Base-by-base conservation (phyloP, 495 filamentous ascomycete genomes). In the Pyrenula massariospora region DNA sequence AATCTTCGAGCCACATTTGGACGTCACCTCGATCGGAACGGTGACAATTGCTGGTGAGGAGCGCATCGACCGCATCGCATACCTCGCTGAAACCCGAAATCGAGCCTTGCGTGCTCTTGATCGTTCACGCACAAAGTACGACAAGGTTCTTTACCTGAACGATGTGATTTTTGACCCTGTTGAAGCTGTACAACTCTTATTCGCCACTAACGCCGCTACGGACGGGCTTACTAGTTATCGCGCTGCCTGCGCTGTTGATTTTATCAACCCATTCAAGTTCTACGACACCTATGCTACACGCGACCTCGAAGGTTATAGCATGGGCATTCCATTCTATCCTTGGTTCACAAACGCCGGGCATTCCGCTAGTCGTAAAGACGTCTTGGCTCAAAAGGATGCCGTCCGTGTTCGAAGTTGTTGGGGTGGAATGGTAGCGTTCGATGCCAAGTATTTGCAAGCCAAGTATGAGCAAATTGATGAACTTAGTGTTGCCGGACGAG, bases 281-380 rank as follows among this genome's bases (percentile, higher is more conserved):
- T 93, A 93, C 63, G 88, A 93, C 68, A 84, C 86, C 2, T 91
- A 85, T 72, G 88, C 88, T 11, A 85, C 84, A 20, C 77, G 88
- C 2, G 88, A 93, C 61, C 65, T 77, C 3, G 83, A 91, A 57
- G 88, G 88, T 1, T 86, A 83, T 61, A 76, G 75, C 54, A 75
- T 85, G 60, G 87, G 85, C 0, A 67, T 90, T 1, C 84, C 86
- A 0, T 82, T 89, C 62, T 93, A 75, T 63, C 88, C 88, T 0
- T 88, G 84, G 80, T 91, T 91, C 62, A 73, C 81, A 0, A 70
- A 66, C 24, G 72, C 78, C 2, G 86, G 85, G 0, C 60, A 73
- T 25, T 79, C 70, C 0, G 58, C 63, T 3, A 88, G 83, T 59
- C 73, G 86, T 31, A 61, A 68, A 10, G 84, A 84, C 60, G 80